Base-by-base conservation (phyloP, 208 protist genomes). In the Trypanosoma scelopori region DNA sequence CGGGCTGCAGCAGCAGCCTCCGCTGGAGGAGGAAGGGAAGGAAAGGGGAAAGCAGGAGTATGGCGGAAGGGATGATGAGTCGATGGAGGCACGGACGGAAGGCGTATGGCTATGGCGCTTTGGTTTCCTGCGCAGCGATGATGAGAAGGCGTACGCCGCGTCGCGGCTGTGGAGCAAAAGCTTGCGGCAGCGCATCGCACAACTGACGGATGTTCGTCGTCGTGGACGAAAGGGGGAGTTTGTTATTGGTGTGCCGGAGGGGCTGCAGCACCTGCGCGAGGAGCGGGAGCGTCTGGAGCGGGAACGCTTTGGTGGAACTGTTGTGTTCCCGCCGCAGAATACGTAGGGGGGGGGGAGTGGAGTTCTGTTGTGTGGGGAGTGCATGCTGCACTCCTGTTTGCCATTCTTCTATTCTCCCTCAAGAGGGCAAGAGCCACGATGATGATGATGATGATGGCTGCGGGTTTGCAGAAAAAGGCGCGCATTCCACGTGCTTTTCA, bases 221-320 rank as follows among this genome's bases (percentile, higher is more conserved):
- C 85, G 83, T 25, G 91, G 87, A 5, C 68, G 75, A 11, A 78
- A 84, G 1, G 91, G 85, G 20, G 85, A 92, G 75, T 96, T 94
- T 81, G 87, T 96, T 25, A 70, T 96, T 47, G 91, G 91, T 0
- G 91, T 96, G n/a, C 91, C 91, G 1, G 87, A 96, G 67, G 86
- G 87, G 0, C 79, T 96, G 43, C 75, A 75, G 53, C 73, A 86
- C 59, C 74, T 96, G 48, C 81, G 86, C 3, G 82, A 91, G 63
- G 82, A 94, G 67, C 82, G 91, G 2, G 83, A 84, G 57, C 66
- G 65, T 25, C 71, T 96, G 5, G 85, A 96, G 76, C 71, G 87
- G 9, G 84, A 94, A 63, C 80, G 81, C 1, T 96, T 93, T 75
- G 50, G 67, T 23, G 81, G 78, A 41, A 59, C 75, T 1, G 56